Conservation (phyloP, 148 eudicot species). For the Spergularia marina region DNA sequence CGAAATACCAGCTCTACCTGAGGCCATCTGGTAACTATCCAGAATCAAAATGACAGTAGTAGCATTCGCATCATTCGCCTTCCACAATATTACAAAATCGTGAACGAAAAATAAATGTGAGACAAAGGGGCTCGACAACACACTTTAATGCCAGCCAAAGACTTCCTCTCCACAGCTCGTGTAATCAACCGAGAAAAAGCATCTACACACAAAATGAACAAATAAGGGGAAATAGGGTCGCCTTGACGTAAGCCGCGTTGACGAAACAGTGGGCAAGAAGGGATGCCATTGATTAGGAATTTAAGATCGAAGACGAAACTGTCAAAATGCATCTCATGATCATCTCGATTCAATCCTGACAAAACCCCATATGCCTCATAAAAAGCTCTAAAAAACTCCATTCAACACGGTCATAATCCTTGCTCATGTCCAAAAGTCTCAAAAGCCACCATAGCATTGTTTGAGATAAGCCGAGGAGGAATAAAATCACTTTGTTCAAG, state of each 20-base stretch:
- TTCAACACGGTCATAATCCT: neutral
- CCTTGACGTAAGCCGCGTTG: neutral
- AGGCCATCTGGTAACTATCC: too few relatives aligned
- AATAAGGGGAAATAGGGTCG: neutral
- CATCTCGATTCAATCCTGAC: neutral
- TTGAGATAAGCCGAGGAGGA: neutral
- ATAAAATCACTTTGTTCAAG: neutral
- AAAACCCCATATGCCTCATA: neutral
- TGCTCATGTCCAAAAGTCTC: neutral
- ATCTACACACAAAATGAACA: neutral
- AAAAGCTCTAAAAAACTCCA: neutral
- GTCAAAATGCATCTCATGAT: neutral
- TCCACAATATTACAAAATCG: too few relatives aligned
- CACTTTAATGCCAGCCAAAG: too few relatives aligned
- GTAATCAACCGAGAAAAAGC: neutral
- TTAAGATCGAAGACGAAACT: neutral
- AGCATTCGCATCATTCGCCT: too few relatives aligned
- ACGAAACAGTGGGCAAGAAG: neutral
- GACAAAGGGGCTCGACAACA: too few relatives aligned
- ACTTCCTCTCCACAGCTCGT: neutral
- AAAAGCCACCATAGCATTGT: neutral
- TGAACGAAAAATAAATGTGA: too few relatives aligned
- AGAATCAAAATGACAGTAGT: too few relatives aligned
- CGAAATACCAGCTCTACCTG: too few relatives aligned
- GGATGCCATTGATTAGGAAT: neutral